phyloP scores from a whole-genome alignment of 2,329 filamentous ascomycete genomes.

The Dactylella cylindrospora region DNA sequence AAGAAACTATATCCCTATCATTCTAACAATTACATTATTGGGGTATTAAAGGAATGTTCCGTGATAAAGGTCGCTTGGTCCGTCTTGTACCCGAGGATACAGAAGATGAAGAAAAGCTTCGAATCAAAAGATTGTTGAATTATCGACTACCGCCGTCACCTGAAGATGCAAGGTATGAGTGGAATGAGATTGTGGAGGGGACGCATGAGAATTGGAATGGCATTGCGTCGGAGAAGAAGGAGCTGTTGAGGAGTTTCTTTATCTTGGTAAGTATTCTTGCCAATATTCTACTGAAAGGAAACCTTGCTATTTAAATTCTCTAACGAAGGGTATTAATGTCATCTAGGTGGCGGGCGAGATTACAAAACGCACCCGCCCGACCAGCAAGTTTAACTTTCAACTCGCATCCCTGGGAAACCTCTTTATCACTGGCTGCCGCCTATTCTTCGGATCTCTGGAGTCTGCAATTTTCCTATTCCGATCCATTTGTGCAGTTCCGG shows the following conservation, averaged over 20 bases:
- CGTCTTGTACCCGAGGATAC: slow-evolving; percentile 75
- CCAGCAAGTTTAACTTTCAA: slow-evolving; percentile 74
- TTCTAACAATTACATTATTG: neutral
- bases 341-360: slow-evolving; percentile 59
- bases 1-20: slow-evolving; percentile 48
- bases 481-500: slow-evolving; percentile 80
- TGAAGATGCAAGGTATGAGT: slow-evolving; percentile 69
- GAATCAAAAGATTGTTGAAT: slow-evolving; percentile 83
- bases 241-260: slow-evolving; percentile 74
- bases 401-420: slow-evolving; percentile 75
- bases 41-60: slow-evolving; percentile 4
- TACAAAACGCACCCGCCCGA: slow-evolving; percentile 71
- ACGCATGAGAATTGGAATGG: slow-evolving; percentile 70
- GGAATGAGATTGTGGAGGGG: slow-evolving; percentile 85
- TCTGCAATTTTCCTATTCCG: slow-evolving; percentile 87
- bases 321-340: neutral
- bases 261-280: slow-evolving; percentile 59
- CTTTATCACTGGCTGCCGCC: slow-evolving; percentile 77
- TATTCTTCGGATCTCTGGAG: slow-evolving; percentile 92
- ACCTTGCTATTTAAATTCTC: neutral
- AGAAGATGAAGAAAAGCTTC: slow-evolving; percentile 65
- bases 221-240: slow-evolving; percentile 70
- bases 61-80: slow-evolving; percentile 71
- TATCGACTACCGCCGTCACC: slow-evolving; percentile 71
- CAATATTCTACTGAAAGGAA: too few relatives aligned